Base-by-base conservation (phyloP, 1,284 basidiomycete species). In the Cutaneotrichosporon mucoides region DNA sequence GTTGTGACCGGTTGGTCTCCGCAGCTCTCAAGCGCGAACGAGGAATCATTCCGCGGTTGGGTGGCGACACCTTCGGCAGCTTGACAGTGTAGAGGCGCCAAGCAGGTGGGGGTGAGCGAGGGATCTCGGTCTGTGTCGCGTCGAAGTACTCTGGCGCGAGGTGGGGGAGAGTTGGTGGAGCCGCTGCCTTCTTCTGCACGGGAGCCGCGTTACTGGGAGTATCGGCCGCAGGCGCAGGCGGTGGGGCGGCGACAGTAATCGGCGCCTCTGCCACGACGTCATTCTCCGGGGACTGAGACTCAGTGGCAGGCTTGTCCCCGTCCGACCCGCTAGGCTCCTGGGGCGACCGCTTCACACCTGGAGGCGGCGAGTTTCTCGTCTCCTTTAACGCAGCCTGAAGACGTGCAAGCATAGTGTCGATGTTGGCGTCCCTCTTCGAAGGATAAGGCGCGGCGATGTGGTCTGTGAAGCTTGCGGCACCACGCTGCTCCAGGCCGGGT, bases 391-490 rank as follows among this genome's bases (percentile, higher is more conserved):
- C 92, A 24, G 89, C 90, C 71, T 89, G 92, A 69, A 96, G 91
- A 36, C 91, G 84, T 6, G 88, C 90, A 83, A 96, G 88, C 55
- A 86, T 85, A 70, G 91, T 88, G 69, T 92, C 88, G 66, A 94
- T 79, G 85, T 81, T 45, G 84, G 84, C 66, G 87, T 88, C 68
- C 85, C 77, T 71, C 61, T 68, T 68, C 6, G 64, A 60, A 6
- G 54, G 45, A 6, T 58, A 56, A 1, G 56, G 57, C 16, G 62
- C 57, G 2, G 59, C 55, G 24, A 56, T 56, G 13, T 61, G 57
- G 16, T 55, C 53, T 7, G 34, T 16, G 15, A 51, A 41, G 16
- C 38, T 36, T 0, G 38, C 33, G 15, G 53, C 47, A 6, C 41
- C 46, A 4, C 40, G 37, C 6, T 37, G 56, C 37, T 49, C 55